Base-by-base conservation (phyloP, 2,329 filamentous ascomycete genomes). In the Nigrospora sphaerica region DNA sequence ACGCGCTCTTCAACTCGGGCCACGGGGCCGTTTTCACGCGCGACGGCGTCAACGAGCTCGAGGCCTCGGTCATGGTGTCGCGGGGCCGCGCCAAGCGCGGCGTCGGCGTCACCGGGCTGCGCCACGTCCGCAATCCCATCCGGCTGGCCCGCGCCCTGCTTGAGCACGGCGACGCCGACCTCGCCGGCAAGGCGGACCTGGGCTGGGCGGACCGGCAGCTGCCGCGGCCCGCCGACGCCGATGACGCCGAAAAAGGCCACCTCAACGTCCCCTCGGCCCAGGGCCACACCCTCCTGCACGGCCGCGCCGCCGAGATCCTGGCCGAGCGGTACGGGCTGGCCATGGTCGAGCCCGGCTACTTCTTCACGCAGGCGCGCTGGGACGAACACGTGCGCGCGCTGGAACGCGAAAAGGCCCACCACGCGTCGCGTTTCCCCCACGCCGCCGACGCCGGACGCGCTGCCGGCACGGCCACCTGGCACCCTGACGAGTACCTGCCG, bases 11-110 rank as follows among this genome's bases (percentile, higher is more conserved):
- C 75, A 95, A 95, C 68, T 82, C 83, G 47, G 89, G 83, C 9
- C 83, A 82, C 57, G 91, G 91, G 45, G 87, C 89, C 43, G 89
- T 95, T 17, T 95, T 95, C 65, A 95, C 88, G 1, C 80, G 83
- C 43, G 83, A 85, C 53, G 91, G 90, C 16, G 77, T 83, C 51
- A 90, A 91, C 62, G 87, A 95, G 68, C 81, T 95, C 50, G 90
- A 95, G 67, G 87, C 88, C 2, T 87, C 82, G 10, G 79, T 95
- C 44, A 95, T 95, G 89, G 86, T 95, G 0, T 86, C 85, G 2
- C 74, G 75, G 28, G 85, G 84, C 0, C 12, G 9, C n/a, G 76
- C 80, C 36, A 95, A 95, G 71, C 79, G 88, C 33, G 88, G 83
- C 14, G 86, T 88, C 0, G 88, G 87, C 3, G 81, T 89, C 6